phyloP scores from a whole-genome alignment of 768 basidiomycete species.

The Macrolepiota fuliginosa region DNA sequence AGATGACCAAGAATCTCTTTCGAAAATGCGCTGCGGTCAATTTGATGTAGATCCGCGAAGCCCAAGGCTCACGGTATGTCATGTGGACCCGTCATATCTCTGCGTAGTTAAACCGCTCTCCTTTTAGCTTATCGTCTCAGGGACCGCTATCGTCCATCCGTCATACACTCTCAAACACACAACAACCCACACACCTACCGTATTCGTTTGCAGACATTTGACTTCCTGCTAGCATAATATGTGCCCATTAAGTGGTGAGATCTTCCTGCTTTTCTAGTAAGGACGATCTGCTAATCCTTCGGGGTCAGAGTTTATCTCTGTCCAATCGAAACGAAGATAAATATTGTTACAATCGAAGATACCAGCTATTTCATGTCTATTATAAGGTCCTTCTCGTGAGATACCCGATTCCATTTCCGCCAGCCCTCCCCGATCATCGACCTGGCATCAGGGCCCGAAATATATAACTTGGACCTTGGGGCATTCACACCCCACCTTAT shows the following conservation, averaged over 20 bases:
- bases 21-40: too few species aligned
- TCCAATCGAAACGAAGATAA: neutral
- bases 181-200: neutral
- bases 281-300: neutral
- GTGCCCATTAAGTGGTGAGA: neutral
- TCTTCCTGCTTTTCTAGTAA: neutral
- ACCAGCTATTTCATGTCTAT: neutral
- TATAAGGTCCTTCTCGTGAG: neutral
- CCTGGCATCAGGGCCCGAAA: too few species aligned
- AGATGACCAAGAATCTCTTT: too few species aligned
- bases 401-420: neutral
- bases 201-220: neutral
- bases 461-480: too few species aligned
- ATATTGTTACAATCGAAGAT: neutral
- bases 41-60: neutral
- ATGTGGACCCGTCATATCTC: neutral
- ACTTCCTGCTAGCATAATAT: neutral
- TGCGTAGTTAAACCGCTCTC: neutral
- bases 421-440: too few species aligned
- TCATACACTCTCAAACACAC: too few species aligned
- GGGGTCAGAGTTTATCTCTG: neutral
- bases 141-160: neutral
- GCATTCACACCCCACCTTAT: too few species aligned
- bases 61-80: neutral
- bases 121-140: too few species aligned